Evolutionary conservation across 2,329 filamentous ascomycete species (phyloP).

Genomic region (Alternaria sp.): DNA sequence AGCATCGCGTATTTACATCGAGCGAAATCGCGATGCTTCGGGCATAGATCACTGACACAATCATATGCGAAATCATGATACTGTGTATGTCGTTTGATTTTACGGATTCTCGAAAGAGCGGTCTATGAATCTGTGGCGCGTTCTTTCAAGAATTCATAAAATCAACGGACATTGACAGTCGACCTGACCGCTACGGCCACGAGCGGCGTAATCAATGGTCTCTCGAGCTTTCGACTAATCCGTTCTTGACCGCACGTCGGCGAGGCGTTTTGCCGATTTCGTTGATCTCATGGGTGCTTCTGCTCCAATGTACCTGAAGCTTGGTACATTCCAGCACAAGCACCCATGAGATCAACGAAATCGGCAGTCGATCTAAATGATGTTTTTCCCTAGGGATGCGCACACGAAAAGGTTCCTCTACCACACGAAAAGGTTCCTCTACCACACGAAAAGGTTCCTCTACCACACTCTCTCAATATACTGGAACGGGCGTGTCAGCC

Average conservation of each 20-base stretch:
- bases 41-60: not conserved
- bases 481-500: not conserved
- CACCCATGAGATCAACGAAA: not conserved
- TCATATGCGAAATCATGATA: not conserved
- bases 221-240: no score
- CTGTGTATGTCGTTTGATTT: not conserved
- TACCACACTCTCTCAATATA: not conserved
- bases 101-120: no score
- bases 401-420: not conserved
- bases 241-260: not conserved
- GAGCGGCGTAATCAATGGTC: not conserved
- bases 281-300: not conserved
- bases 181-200: no score
- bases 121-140: no score
- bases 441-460: not conserved
- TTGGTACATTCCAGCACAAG: no score
- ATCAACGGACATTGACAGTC: no score
- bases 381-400: rapidly evolving
- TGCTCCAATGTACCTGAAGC: no score
- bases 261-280: no score
- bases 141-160: no score
- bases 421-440: not conserved
- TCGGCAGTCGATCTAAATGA: not conserved
- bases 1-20: not conserved
- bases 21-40: not conserved